phyloP scores from a whole-genome alignment of 2,329 filamentous ascomycete species.

The Periglandula ipomoeae region DNA sequence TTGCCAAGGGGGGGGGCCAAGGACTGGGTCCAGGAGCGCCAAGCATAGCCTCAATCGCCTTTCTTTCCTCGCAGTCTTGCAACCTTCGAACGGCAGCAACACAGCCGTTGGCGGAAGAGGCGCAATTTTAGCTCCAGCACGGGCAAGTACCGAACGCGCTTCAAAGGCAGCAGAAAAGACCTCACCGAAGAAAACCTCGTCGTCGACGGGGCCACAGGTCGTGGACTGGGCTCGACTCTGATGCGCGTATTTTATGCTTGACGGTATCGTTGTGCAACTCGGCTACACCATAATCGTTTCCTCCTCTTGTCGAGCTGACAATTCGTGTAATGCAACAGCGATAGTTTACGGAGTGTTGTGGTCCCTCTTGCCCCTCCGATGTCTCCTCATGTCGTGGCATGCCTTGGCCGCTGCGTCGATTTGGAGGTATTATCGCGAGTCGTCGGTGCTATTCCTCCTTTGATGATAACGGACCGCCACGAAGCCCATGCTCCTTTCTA shows the following conservation, averaged over 20 bases:
- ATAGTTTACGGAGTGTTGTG: neutral
- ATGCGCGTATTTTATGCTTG: neutral
- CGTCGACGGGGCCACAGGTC: neutral
- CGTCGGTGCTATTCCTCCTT: neutral
- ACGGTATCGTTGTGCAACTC: neutral
- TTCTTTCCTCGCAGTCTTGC: neutral
- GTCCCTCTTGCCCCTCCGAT: neutral
- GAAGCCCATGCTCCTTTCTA: neutral
- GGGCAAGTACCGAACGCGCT: too few relatives aligned
- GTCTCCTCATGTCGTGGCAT: too few relatives aligned
- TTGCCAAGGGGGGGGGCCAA: neutral
- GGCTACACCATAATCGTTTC: neutral
- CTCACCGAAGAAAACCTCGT: neutral
- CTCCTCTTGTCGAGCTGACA: neutral
- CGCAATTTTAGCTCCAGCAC: neutral
- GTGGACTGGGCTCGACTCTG: neutral
- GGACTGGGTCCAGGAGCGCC: too few relatives aligned
- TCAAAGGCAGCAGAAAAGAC: too few relatives aligned
- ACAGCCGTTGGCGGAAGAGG: neutral
- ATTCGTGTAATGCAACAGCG: neutral
- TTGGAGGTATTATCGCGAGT: too few relatives aligned
- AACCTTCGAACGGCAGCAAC: neutral
- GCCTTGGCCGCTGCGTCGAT: too few relatives aligned
- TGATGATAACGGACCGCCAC: neutral
- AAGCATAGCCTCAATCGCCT: constrained; percentile 1